Percentiles rank a stretch among this genome's conserved stretches.
Evolutionary conservation across 495 filamentous ascomycete genomes (phyloP).

Genomic region (Cryomyces antarcticus): DNA sequence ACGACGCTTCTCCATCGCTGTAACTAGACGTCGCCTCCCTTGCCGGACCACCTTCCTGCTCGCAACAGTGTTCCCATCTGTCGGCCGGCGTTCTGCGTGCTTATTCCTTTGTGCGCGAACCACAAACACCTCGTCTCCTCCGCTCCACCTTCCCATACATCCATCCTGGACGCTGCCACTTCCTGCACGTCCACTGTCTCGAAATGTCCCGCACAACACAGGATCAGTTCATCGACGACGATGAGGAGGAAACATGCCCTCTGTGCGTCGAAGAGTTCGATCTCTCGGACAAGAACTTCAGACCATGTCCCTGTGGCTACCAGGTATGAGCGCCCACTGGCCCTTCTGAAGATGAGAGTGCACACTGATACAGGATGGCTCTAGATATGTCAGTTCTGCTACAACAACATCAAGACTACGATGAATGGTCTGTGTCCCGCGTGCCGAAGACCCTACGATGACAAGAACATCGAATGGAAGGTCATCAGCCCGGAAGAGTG

Average conservation of each 20-base stretch:
- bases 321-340: conserved; percentile 39
- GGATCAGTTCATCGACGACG: conserved; percentile 93
- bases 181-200: neutral
- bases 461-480: conserved; percentile 91
- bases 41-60: no score
- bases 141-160: neutral
- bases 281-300: conserved; percentile 89
- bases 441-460: conserved; percentile 84
- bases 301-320: conserved; percentile 93
- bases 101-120: no score
- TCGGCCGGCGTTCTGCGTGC: no score
- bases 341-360: neutral
- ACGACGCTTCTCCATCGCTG: no score
- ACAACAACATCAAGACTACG: conserved; percentile 92
- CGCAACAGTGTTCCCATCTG: no score
- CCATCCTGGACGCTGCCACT: neutral
- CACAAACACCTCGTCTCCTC: no score
- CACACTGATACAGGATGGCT: neutral
- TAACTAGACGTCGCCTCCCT: no score
- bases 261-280: conserved; percentile 99
- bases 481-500: conserved; percentile 86
- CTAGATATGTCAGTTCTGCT: conserved; percentile 98
- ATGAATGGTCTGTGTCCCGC: conserved; percentile 93
- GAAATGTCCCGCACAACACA: conserved; percentile 51
- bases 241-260: conserved; percentile 60